Conservation (phyloP, 2,329 filamentous ascomycete genomes). For the Tricladium varicosporioides region DNA sequence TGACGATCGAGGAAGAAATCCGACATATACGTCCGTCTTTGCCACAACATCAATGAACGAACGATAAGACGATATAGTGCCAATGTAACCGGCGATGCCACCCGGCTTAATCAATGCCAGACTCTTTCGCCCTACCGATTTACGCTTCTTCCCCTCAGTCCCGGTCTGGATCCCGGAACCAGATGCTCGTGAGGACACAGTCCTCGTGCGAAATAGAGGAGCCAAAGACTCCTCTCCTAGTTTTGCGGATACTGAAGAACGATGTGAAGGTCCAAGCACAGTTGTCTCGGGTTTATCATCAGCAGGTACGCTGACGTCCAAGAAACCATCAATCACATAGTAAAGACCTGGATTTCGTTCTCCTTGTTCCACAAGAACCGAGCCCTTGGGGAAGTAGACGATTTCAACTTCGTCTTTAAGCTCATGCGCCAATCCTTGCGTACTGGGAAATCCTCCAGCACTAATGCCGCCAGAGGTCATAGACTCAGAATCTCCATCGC, state of each 20-base stretch:
- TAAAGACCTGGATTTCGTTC: constrained; percentile 96
- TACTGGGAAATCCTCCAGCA: constrained; percentile 57
- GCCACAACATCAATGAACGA: constrained; percentile 97
- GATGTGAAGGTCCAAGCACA: constrained; percentile 29
- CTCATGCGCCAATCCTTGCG: constrained; percentile 69
- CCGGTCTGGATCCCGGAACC: constrained; percentile 25
- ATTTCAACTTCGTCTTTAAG: constrained; percentile 93
- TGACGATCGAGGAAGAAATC: constrained; percentile 81
- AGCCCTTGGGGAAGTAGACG: constrained; percentile 93
- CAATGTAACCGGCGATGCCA: constrained; percentile 89
- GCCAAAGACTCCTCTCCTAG: constrained; percentile 39
- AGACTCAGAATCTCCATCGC: constrained; percentile 84
- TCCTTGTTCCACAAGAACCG: constrained; percentile 92
- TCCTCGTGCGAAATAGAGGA: constrained; percentile 43
- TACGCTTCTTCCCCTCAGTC: constrained; percentile 38
- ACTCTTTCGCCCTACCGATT: constrained; percentile 59
- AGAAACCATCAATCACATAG: constrained; percentile 95
- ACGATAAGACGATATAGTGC: constrained; percentile 89
- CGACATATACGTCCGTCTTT: constrained; percentile 97
- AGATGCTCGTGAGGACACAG: constrained; percentile 38
- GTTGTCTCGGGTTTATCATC: constrained; percentile 40
- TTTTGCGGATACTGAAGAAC: constrained; percentile 20
- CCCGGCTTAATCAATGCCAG: constrained; percentile 93
- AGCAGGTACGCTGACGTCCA: constrained; percentile 85
- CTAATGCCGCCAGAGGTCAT: constrained; percentile 68